phyloP scores from a whole-genome alignment of 495 filamentous ascomycete species.

The Terfezia boudieri region DNA sequence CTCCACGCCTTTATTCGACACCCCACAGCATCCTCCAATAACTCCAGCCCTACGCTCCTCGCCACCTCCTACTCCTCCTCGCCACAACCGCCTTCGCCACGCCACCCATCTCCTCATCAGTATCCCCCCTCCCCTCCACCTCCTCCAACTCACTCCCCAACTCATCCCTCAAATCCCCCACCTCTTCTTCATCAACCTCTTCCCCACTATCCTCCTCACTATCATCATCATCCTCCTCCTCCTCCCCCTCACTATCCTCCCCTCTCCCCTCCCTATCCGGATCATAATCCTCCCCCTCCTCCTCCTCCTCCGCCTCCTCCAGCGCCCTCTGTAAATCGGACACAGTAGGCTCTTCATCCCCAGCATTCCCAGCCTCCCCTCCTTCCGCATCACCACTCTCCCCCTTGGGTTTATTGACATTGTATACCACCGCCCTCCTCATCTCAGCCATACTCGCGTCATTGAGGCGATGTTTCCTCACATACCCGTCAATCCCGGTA shows the following conservation, averaged over 20 bases:
- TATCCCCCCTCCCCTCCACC: slow-evolving; percentile 8
- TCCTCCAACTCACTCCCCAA: slow-evolving; percentile 19
- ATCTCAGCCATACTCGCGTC: slow-evolving; percentile 83
- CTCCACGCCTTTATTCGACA: no score
- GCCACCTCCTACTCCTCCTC: not conserved
- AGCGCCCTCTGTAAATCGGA: slow-evolving; percentile 45
- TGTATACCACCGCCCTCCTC: slow-evolving; percentile 55
- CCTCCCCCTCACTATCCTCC: slow-evolving; percentile 24
- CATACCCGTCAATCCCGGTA: slow-evolving; percentile 60
- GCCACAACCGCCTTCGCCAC: not conserved
- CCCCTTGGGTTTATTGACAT: slow-evolving; percentile 37
- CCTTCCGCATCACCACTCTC: slow-evolving; percentile 26
- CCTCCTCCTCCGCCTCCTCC: slow-evolving; percentile 57
- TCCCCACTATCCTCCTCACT: slow-evolving; percentile 27
- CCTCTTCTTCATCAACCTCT: slow-evolving; percentile 29
- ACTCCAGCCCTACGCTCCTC: not conserved
- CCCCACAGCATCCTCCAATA: no score
- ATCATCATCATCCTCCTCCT: slow-evolving; percentile 28
- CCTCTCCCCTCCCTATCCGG: slow-evolving; percentile 45
- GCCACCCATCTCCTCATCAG: not conserved
- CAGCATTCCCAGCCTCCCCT: slow-evolving; percentile 28
- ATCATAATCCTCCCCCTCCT: slow-evolving; percentile 63
- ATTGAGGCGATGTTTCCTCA: slow-evolving; percentile 58
- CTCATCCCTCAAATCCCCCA: slow-evolving; percentile 21
- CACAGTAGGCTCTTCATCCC: slow-evolving; percentile 24